A percentile compares a stretch with the other conserved stretches of the same genome.
phyloP scores from a whole-genome alignment of 805 yeast genomes.

The Teunomyces kruisii region DNA sequence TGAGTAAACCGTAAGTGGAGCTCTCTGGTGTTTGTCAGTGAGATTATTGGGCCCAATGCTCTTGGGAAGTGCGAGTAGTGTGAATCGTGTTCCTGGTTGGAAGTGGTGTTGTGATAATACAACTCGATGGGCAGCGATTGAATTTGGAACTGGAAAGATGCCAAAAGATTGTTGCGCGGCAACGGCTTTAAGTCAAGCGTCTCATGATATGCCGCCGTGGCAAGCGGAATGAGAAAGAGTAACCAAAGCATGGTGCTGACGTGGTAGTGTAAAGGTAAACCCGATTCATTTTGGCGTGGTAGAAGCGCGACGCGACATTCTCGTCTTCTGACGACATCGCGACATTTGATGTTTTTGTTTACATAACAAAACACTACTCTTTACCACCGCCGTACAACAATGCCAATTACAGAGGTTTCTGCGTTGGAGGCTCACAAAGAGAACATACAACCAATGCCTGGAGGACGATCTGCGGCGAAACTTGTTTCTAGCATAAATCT shows the following conservation, averaged over 20 bases:
- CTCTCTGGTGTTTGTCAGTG: slow-evolving; percentile 64
- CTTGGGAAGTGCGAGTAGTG: slow-evolving; percentile 78
- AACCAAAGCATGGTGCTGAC: slow-evolving; percentile 1
- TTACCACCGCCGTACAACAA: not conserved
- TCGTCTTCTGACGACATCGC: not conserved
- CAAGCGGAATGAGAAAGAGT: slow-evolving; percentile 1
- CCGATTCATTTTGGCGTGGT: slow-evolving; percentile 9
- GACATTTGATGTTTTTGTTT: slow-evolving; percentile 1
- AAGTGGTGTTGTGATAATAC: slow-evolving; percentile 17
- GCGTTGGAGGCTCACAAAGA: slow-evolving; percentile 59
- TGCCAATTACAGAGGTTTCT: slow-evolving; percentile 1
- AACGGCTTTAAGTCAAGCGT: slow-evolving; percentile 63
- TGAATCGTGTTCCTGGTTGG: slow-evolving; percentile 5
- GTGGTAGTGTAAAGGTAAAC: not conserved
- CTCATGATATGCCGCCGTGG: slow-evolving; percentile 49
- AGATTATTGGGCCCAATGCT: slow-evolving; percentile 73
- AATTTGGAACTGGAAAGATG: slow-evolving; percentile 69
- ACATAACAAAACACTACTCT: not conserved
- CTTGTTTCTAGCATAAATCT: slow-evolving; percentile 29
- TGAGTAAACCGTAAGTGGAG: slow-evolving; percentile 85
- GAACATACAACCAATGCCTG: slow-evolving; percentile 63
- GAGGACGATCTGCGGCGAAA: slow-evolving; percentile 68
- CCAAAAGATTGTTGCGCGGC: slow-evolving; percentile 65
- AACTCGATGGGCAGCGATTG: slow-evolving; percentile 47
- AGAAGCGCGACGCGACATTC: slow-evolving; percentile 2